Evolutionary conservation across 2,329 filamentous ascomycete species (phyloP).

Genomic region (Davidsoniella eucalypti): DNA sequence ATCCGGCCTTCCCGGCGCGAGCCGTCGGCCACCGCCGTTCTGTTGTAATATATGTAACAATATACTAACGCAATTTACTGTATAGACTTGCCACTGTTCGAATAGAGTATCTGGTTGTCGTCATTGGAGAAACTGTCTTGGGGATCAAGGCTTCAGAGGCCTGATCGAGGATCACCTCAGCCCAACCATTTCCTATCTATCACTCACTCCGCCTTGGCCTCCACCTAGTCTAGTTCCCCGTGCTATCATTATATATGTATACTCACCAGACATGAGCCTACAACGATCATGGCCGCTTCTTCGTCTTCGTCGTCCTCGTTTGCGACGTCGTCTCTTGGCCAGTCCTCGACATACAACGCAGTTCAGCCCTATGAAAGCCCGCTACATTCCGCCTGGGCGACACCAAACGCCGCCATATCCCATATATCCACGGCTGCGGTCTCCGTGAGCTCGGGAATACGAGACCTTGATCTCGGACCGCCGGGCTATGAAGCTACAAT

Average conservation of each 20-base stretch:
- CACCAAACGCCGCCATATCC: slow-evolving; percentile 16
- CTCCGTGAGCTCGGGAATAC: slow-evolving; percentile 18
- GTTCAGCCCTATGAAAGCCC: slow-evolving; percentile 15
- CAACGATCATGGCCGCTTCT: slow-evolving; percentile 22
- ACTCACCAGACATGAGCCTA: not conserved
- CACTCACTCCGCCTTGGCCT: not conserved
- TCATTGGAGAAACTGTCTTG: no score
- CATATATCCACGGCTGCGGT: slow-evolving; percentile 22
- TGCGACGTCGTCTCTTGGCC: slow-evolving; percentile 28
- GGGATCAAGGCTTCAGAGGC: no score
- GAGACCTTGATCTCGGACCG: slow-evolving; percentile 33
- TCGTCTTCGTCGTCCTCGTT: slow-evolving; percentile 34
- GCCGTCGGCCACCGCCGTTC: no score
- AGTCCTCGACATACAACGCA: slow-evolving; percentile 24
- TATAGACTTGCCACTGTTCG: no score
- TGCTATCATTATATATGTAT: not conserved
- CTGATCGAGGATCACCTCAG: no score
- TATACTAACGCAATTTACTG: no score
- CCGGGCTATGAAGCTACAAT: slow-evolving; percentile 38
- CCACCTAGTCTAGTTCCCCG: not conserved
- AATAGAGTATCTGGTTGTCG: no score
- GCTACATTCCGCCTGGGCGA: no score
- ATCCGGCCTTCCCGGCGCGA: no score
- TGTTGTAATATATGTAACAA: no score
- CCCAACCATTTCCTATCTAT: not conserved